Base-by-base conservation (phyloP, 331 rosid species). In the Quercus phellos region DNA sequence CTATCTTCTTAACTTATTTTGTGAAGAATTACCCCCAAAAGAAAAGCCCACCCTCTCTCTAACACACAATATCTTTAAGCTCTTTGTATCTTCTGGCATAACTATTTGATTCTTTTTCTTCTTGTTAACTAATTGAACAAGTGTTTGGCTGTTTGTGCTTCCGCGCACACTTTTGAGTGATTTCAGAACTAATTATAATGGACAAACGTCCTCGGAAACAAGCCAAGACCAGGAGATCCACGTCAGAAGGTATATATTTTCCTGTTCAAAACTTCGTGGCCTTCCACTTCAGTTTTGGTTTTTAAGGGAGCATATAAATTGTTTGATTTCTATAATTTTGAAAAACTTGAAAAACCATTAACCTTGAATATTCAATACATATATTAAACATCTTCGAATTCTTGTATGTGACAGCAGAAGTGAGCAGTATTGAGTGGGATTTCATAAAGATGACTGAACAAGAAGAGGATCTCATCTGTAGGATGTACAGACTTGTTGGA, bases 391-490 rank as follows among this genome's bases (percentile, higher is more conserved):
- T 8, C 64, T 32, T 4, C 55, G 16, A 46, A 4, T 38, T 58
- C 24, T 21, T 74, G 51, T 6, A 63, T 17, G 55, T 29, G 55
- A 42, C 4, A 64, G 85, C 82, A 87, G 88, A 89, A 79, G 91
- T 85, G 56, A 87, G 82, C 79, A 87, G 88, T 43, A 67, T 7
- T 8, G 87, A 83, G 26, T 77, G 88, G 87, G 77, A 79, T 34
- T 74, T 75, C 30, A 67, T 85, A 77, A 58, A 81, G 32, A 83
- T 87, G 93, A 85, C 78, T 68, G 81, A 81, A 73, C 83, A 85
- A 74, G 93, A 89, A 72, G 84, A 85, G 72, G 93, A 89, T 83
- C 89, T 89, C n/a, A 89, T 89, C 75, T 51, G 53, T 78, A 85
- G 87, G 73, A 87, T 89, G 90, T 81, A 89, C 72, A 78, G 59